These are phyloP conservation scores for Umbilicaria muhlenbergii DNA, from an alignment of 495 filamentous ascomycete genomes.

Conservation along the genomic window DNA sequence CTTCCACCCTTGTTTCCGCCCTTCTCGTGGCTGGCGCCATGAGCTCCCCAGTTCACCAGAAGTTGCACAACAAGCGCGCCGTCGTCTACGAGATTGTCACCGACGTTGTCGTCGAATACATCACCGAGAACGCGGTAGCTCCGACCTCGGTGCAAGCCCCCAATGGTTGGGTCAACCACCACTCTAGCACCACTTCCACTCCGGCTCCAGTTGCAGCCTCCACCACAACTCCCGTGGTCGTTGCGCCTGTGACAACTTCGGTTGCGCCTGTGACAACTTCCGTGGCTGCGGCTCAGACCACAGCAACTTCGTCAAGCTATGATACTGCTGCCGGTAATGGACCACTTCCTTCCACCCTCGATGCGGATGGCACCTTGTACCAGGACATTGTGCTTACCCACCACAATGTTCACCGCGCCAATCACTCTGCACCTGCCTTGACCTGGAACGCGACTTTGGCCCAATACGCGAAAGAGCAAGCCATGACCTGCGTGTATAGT, in stretches of 20 bases:
- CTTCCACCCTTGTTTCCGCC: conserved; percentile 42
- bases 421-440: conserved; percentile 55
- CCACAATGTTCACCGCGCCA: conserved; percentile 78
- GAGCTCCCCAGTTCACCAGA: conserved; percentile 32
- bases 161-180: neutral
- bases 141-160: conserved; percentile 5
- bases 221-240: conserved; percentile 4
- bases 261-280: neutral
- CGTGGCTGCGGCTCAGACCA: conserved; percentile 6
- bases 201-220: conserved; percentile 1
- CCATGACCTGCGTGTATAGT: conserved; percentile 47
- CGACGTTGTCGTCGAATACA: conserved; percentile 44
- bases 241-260: neutral
- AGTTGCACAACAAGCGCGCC: conserved; percentile 33
- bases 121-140: conserved; percentile 26
- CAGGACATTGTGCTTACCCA: conserved; percentile 37
- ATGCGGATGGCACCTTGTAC: conserved; percentile 23
- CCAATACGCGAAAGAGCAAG: conserved; percentile 37
- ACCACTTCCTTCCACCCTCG: conserved; percentile 5
- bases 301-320: conserved; percentile 3
- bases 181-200: neutral
- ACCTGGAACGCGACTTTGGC: conserved; percentile 47
- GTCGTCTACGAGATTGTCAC: conserved; percentile 35
- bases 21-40: conserved; percentile 45
- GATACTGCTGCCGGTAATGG: conserved; percentile 6